A percentile compares a stretch with the other conserved stretches of the same genome.
These are phyloP conservation scores for Backusella australiensis DNA, from an alignment of 192 early-diverging fungal species.

Conservation along the genomic window DNA sequence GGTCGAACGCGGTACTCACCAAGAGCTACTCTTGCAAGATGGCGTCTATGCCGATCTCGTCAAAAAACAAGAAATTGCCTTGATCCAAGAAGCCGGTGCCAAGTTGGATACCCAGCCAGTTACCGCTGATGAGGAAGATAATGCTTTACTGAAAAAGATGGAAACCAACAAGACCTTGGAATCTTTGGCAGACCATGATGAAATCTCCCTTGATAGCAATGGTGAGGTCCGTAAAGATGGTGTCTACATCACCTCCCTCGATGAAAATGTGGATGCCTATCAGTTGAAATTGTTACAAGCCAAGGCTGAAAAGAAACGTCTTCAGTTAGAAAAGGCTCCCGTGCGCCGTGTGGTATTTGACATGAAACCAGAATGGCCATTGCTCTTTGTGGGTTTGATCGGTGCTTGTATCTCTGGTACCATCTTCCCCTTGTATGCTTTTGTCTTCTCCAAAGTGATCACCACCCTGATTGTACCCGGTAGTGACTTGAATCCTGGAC, in stretches of 20 bases:
- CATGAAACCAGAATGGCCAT: conserved; percentile 52
- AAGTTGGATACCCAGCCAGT: neutral
- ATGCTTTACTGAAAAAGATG: neutral
- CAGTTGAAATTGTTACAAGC: conserved; percentile 29
- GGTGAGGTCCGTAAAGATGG: neutral
- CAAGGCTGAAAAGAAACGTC: conserved; percentile 34
- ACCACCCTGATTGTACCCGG: conserved; percentile 39
- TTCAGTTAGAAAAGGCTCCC: conserved; percentile 50
- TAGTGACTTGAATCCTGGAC: conserved; percentile 16
- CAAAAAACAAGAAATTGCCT: neutral
- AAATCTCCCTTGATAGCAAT: conserved; percentile 25
- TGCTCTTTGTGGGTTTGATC: conserved; percentile 56
- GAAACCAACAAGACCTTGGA: neutral
- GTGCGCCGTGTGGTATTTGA: conserved; percentile 46
- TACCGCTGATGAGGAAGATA: neutral
- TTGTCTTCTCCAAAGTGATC: conserved; percentile 50
- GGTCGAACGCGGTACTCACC: conserved; percentile 75
- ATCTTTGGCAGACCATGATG: conserved; percentile 18
- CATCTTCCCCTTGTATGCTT: conserved; percentile 77
- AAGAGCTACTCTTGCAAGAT: conserved; percentile 58
- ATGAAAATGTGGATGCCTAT: conserved; percentile 26
- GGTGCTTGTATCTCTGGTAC: conserved; percentile 66
- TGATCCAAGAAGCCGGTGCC: neutral
- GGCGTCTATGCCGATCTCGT: conserved; percentile 64
- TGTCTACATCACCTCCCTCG: neutral